Percentiles rank a stretch among this genome's conserved stretches.
These are phyloP conservation scores for Stephania yunnanensis DNA, from an alignment of 164 flowering plant species.

Conservation along the genomic window DNA sequence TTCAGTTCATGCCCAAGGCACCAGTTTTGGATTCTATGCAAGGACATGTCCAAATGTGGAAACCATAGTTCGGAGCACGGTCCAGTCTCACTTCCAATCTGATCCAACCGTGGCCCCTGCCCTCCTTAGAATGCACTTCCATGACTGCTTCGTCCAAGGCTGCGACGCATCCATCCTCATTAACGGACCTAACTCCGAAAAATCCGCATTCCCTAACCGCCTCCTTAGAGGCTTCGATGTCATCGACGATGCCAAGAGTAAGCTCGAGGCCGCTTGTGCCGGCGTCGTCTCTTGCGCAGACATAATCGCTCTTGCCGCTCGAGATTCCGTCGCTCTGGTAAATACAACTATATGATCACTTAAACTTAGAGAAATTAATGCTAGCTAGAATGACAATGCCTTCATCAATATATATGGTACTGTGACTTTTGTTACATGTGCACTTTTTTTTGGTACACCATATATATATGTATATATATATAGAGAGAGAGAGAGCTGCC, in stretches of 20 bases:
- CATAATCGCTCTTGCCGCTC: constrained; percentile 56
- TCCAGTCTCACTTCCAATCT: constrained; percentile 22
- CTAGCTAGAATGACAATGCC: too few species aligned
- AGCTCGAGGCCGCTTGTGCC: constrained; percentile 55
- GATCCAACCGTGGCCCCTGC: constrained; percentile 46
- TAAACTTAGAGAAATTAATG: too few species aligned
- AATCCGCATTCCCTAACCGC: constrained; percentile 37
- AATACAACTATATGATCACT: too few species aligned
- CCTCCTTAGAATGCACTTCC: constrained; percentile 57
- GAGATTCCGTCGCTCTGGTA: constrained; percentile 54
- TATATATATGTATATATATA: too few species aligned
- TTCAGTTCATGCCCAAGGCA: constrained; percentile 28
- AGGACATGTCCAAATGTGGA: constrained; percentile 41
- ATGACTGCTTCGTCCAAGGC: constrained; percentile 69
- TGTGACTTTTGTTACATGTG: too few species aligned
- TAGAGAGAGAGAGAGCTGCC: too few species aligned
- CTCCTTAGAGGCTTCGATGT: constrained; percentile 46
- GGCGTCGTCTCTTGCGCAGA: constrained; percentile 71
- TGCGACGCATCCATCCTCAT: constrained; percentile 69
- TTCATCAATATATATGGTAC: too few species aligned
- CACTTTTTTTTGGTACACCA: too few species aligned
- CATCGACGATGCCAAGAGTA: constrained; percentile 51
- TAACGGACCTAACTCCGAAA: constrained; percentile 40
- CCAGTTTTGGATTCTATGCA: constrained; percentile 43
- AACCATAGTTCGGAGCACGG: constrained; percentile 34